Evolutionary conservation across 169 alveolate genomes (phyloP), one percentile per base, ranked within the genome.

Genomic region (Cryptosporidium parvum): DNA sequence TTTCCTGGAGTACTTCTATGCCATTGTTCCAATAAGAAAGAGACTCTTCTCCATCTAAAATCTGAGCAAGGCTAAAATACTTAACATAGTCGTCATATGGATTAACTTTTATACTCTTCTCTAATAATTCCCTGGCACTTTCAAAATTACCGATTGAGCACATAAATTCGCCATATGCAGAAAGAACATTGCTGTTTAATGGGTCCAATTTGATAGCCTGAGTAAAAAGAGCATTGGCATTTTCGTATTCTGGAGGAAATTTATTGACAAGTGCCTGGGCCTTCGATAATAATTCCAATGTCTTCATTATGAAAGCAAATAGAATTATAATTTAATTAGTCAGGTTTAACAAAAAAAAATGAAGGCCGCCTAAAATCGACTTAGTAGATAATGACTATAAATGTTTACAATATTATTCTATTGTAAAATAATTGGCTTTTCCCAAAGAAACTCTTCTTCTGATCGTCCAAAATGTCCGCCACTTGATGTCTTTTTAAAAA

Each of bases 381-480:
- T 23, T 48, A 48, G 23, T 48, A 12, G 12, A 0, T 48, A 29
- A 0, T 8, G 33, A 56, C 35, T 3, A 56, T 56, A 3, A 56
- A 56, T 56, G 4, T 65, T 35, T 31, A 33, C 4, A 37, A 29
- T 18, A 14, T 29, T n/a, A 2, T 10, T n/a, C 29, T 35, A 65
- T n/a, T 29, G 59, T 6, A 80, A 26, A 5, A n/a, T 1, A 37
- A 80, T 44, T 37, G 96, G 96, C 18, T 89, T 86, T 94, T 98
- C 99, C 99, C 99, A 98, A 9, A 97, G 93, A 92, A 96, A 97
- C 70, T 93, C 85, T 44, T 70, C 95, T 26, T 95, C 97, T 75
- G 93, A 93, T 69, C 99, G 96, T 39, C 99, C 99, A 91, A 99
- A 98, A 91, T 99, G 99, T 7, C 99, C 99, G 93, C 97, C 97